Evolutionary conservation across 1,284 basidiomycete genomes (phyloP), one percentile per base, ranked within the genome.

Genomic region (Singerocomus inundabilis): DNA sequence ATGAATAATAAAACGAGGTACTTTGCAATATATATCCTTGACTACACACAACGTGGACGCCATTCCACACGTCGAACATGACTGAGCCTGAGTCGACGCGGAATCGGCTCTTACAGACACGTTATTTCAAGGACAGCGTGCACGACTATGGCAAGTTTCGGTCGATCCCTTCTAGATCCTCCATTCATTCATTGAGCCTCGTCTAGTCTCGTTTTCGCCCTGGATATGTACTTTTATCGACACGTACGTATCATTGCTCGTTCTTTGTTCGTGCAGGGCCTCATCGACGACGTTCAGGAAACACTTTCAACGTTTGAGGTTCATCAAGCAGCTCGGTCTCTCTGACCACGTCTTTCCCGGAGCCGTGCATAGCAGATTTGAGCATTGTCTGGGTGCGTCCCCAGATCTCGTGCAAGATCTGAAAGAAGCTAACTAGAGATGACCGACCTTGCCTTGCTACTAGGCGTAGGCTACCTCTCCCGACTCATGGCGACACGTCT

Each of bases 281-380:
- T 44, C 33, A 34, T 31, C 28, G 3, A 9, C 8, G n/a, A 15
- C 21, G 32, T 25, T 16, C 34, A 90, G 88, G 5, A 76, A 73
- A 41, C 84, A 88, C 45, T 90, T 90, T 59, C 88, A 91, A 58
- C 75, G 88, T 10, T 72, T 91, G 34, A 75, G 88, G 25, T 67
- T 79, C 50, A 79, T 91, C 59, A 90, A 90, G 57, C 89, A 91
- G 59, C 78, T 91, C 3, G 89, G 88, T 1, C 80, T 86, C 5
- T 79, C 83, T 0, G 84, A 82, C 57, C 82, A 80, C 55, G 85
- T 91, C 25, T 91, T 85, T 79, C 82, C 84, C 0, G 77, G 84
- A 4, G 88, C 85, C 0, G 77, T 83, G 0, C 89, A 91, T 60
- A 90, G 82, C 55, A 78, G 88, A 0, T 91, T 91, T 54, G 88